phyloP scores from a whole-genome alignment of 2,329 filamentous ascomycete species.

The Penicillium olsonii region DNA sequence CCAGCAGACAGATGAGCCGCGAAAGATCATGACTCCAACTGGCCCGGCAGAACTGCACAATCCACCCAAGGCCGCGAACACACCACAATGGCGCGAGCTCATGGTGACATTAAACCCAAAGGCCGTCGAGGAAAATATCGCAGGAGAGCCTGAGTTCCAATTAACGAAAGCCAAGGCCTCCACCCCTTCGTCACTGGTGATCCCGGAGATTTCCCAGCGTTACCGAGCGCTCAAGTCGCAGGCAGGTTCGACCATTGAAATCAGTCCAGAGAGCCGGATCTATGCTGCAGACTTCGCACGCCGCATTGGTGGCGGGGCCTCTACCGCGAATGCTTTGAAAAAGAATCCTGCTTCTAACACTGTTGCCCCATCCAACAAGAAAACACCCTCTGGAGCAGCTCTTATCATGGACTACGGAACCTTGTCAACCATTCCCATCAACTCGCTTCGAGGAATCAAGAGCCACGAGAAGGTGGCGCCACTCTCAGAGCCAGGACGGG shows the following conservation, averaged over 20 bases:
- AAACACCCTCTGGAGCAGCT: conserved; percentile 74
- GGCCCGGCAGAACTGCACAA: conserved; percentile 49
- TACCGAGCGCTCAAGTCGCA: conserved; percentile 73
- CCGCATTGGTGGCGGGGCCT: conserved; percentile 72
- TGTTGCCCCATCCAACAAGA: conserved; percentile 53
- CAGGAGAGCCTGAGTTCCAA: conserved; percentile 76
- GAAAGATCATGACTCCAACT: conserved; percentile 53
- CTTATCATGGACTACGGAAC: conserved; percentile 97
- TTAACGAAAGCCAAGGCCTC: conserved; percentile 72
- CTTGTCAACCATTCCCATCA: conserved; percentile 73
- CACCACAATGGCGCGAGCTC: conserved; percentile 77
- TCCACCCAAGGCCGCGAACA: conserved; percentile 42
- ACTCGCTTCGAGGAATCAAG: conserved; percentile 87
- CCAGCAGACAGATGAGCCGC: conserved; percentile 34
- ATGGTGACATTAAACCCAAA: conserved; percentile 69
- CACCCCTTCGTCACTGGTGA: conserved; percentile 80
- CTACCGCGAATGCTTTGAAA: conserved; percentile 34
- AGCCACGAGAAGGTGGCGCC: conserved; percentile 75
- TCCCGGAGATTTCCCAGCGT: conserved; percentile 78
- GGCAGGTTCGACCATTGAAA: conserved; percentile 74
- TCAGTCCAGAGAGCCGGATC: conserved; percentile 82
- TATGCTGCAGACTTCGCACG: conserved; percentile 79
- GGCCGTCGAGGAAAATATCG: conserved; percentile 53
- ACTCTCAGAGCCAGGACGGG: conserved; percentile 75
- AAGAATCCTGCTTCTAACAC: conserved; percentile 16